Evolutionary conservation across 1,284 basidiomycete genomes (phyloP).

Genomic region (Trametes hirsuta): DNA sequence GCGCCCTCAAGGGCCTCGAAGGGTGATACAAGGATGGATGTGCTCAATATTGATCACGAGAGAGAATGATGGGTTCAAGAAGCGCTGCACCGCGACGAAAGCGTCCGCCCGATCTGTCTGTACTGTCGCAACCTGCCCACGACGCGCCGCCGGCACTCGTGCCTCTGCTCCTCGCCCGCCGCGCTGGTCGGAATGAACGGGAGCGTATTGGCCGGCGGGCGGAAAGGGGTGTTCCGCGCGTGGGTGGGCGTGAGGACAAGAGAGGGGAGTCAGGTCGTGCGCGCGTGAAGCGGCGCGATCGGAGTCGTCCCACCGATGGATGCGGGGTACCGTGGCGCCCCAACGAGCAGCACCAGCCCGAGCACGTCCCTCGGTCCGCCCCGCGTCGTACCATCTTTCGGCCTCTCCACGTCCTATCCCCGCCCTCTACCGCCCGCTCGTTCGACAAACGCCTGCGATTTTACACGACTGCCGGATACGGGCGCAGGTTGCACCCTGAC

Average conservation of each 20-base stretch:
- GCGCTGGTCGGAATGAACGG: not conserved
- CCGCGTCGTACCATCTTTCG: constrained; percentile 17
- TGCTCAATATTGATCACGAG: too few relatives aligned
- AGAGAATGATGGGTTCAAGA: too few relatives aligned
- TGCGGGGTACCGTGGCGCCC: constrained; percentile 7
- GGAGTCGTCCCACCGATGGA: constrained; percentile 20
- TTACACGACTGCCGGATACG: not conserved
- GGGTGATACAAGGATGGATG: too few relatives aligned
- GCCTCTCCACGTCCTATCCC: not conserved
- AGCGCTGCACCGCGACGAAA: too few relatives aligned
- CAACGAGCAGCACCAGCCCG: not conserved
- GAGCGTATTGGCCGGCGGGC: not conserved
- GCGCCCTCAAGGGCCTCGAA: too few relatives aligned
- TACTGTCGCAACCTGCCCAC: not conserved
- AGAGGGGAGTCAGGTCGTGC: not conserved
- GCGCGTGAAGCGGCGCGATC: not conserved
- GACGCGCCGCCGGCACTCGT: not conserved
- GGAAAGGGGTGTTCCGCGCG: not conserved
- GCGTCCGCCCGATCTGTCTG: not conserved
- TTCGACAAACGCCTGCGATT: not conserved
- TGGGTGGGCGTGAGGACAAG: not conserved
- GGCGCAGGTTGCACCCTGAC: too few relatives aligned
- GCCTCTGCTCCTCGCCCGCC: not conserved
- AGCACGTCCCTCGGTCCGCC: not conserved
- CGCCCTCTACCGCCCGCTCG: not conserved